Evolutionary conservation across 805 yeast genomes (phyloP).

Genomic region (Kluyveromyces aestuarii): DNA sequence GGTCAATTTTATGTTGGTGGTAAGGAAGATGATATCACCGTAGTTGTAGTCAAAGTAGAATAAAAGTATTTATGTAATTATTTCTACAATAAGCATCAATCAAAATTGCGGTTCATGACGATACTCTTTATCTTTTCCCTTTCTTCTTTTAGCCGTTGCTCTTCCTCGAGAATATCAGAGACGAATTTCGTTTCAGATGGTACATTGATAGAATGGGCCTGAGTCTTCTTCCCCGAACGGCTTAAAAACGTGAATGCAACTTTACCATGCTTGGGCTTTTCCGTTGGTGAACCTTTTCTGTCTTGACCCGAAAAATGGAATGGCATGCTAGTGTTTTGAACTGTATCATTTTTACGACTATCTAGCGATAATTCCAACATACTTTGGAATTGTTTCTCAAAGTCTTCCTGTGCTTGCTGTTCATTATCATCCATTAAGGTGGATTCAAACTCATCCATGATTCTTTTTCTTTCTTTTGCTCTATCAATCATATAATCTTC

Average conservation of each 20-base stretch:
- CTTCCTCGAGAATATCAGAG: conserved; percentile 41
- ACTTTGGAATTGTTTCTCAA: conserved; percentile 49
- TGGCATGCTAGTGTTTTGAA: conserved; percentile 19
- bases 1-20: conserved; percentile 79
- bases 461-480: conserved; percentile 25
- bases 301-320: conserved; percentile 9
- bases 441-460: conserved; percentile 31
- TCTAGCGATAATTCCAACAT: conserved; percentile 45
- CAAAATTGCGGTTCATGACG: conserved; percentile 35
- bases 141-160: conserved; percentile 41
- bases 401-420: conserved; percentile 37
- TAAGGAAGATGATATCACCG: conserved; percentile 90
- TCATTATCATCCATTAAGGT: conserved; percentile 35
- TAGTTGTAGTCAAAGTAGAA: conserved; percentile 62
- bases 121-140: conserved; percentile 48
- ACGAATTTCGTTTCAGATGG: conserved; percentile 51
- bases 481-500: conserved; percentile 24
- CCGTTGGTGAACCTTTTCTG: background rate
- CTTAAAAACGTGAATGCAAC: conserved; percentile 48
- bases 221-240: conserved; percentile 40
- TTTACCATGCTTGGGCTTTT: conserved; percentile 5
- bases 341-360: conserved; percentile 26
- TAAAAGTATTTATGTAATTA: conserved; percentile 4
- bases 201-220: conserved; percentile 37
- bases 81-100: conserved; percentile 11